Conservation (phyloP, 768 basidiomycete species). For the Clitopilus passeckerianus region DNA sequence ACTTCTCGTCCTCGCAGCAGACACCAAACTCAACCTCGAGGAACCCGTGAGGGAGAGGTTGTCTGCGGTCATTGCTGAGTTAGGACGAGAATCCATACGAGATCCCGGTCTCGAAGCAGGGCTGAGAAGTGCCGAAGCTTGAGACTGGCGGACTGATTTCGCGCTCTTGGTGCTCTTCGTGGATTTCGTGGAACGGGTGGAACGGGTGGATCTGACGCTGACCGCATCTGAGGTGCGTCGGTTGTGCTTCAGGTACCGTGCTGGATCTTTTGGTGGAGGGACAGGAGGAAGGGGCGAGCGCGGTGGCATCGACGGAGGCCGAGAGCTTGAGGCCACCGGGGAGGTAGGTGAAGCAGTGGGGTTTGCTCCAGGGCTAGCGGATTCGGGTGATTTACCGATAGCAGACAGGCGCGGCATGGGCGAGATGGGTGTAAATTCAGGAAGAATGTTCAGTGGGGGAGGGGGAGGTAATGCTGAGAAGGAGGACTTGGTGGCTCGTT, state of each 20-base stretch:
- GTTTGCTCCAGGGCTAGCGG: neutral
- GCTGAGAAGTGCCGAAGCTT: conserved; percentile 3
- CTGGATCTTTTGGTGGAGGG: neutral
- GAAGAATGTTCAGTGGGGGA: conserved; percentile 1
- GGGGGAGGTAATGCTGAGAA: neutral
- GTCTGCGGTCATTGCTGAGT: neutral
- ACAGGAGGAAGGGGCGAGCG: neutral
- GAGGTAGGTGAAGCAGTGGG: neutral
- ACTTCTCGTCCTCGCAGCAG: conserved; percentile 64
- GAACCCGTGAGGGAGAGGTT: conserved; percentile 19
- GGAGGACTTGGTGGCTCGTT: neutral
- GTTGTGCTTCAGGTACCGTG: conserved; percentile 6
- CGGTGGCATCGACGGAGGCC: neutral
- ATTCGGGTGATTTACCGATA: conserved; percentile 1
- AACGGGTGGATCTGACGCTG: conserved; percentile 33
- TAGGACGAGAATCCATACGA: neutral
- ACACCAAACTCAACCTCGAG: conserved; percentile 32
- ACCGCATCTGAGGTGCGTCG: conserved; percentile 30
- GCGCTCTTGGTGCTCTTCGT: conserved; percentile 28
- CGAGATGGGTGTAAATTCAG: conserved; percentile 10
- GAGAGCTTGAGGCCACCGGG: neutral
- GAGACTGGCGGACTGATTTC: conserved; percentile 24
- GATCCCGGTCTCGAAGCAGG: neutral
- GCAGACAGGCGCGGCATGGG: conserved; percentile 8
- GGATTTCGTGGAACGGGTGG: conserved; percentile 27